Base-by-base conservation (phyloP, 2,329 filamentous ascomycete genomes). In the Chaetothyriales sp. region DNA sequence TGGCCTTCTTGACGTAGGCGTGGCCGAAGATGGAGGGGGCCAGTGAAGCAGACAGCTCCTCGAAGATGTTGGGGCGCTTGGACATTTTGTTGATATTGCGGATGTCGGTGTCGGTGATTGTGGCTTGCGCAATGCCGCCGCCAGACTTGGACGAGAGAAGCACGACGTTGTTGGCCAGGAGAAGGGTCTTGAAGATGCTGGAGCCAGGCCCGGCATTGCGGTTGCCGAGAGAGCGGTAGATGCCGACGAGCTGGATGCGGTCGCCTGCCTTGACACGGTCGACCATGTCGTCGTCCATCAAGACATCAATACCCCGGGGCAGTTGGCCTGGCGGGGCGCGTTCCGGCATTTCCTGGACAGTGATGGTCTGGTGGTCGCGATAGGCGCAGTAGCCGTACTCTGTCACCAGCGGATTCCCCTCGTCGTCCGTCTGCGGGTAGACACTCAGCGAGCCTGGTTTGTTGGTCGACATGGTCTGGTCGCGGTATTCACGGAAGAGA, bases 331-430 rank as follows among this genome's bases (percentile, higher is more conserved):
- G 90, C 49, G 92, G 92, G 1, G 92, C 92, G 60, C 90, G 77
- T 68, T 98, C 92, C 0, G 92, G 92, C 92, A 98, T 98, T 72
- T 98, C 92, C 69, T 98, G 92, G 58, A 98, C 95, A 0, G 90
- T 95, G 53, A 98, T 87, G 15, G 86, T 95, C 67, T 98, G 92
- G 65, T 98, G 92, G 65, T 98, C 92, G 63, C 90, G 79, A 69
- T 95, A 98, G 48, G 84, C 92, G 66, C 84, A 93, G 70, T 93
- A 90, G 20, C 92, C 92, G 65, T 96, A 98, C 65, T 98, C 92
- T 2, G 92, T 98, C 52, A 87, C 79, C 18, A 98, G 75, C 2
- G 90, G 84, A 63, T 96, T 95, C 55, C 89, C 88, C 8, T 95
- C 81, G 43, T 90, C 88, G 63, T 96, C 90, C 63, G 95, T 85